Percentiles rank a stretch among this genome's conserved stretches.
Evolutionary conservation across 2,329 filamentous ascomycete genomes (phyloP).

Genomic region (Didymella keratinophila): DNA sequence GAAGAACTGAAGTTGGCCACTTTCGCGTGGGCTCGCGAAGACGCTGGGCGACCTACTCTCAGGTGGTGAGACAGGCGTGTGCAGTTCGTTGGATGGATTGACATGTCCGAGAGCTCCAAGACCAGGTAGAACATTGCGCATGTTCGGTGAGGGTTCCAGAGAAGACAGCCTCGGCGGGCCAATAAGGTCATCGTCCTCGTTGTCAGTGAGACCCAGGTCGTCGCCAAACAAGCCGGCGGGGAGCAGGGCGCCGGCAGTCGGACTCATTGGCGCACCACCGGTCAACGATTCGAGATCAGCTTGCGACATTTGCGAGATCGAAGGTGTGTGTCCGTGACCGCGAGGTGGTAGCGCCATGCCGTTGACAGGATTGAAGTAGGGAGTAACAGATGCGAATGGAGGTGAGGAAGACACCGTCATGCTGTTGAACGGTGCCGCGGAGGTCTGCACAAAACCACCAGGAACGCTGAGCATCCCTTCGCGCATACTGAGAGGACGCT

Average conservation of each 20-base stretch:
- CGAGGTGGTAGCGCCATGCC: constrained; percentile 63
- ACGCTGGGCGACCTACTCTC: constrained; percentile 55
- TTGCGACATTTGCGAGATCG: constrained; percentile 68
- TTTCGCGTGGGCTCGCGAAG: constrained; percentile 59
- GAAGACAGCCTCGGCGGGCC: constrained; percentile 35
- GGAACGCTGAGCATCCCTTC: constrained; percentile 44
- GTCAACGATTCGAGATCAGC: constrained; percentile 68
- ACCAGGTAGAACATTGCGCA: constrained; percentile 50
- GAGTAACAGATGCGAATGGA: constrained; percentile 59
- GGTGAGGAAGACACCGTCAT: constrained; percentile 60
- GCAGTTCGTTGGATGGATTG: constrained; percentile 48
- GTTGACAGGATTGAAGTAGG: constrained; percentile 66
- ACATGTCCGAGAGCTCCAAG: constrained; percentile 52
- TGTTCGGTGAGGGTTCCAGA: constrained; percentile 41
- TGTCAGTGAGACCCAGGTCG: constrained; percentile 63
- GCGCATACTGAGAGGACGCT: constrained; percentile 51
- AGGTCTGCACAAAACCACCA: constrained; percentile 46
- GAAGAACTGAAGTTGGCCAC: constrained; percentile 53
- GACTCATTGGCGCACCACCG: constrained; percentile 75
- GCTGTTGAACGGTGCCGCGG: constrained; percentile 57
- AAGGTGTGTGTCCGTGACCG: constrained; percentile 32
- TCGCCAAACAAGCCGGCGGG: constrained; percentile 73
- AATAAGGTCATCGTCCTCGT: constrained; percentile 44
- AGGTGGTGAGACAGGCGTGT: constrained; percentile 53
- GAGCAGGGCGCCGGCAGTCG: constrained; percentile 75